Evolutionary conservation across 106 monocot species (phyloP), one percentile per base, ranked within the genome.

Genomic region (Dendrobium catenatum): DNA sequence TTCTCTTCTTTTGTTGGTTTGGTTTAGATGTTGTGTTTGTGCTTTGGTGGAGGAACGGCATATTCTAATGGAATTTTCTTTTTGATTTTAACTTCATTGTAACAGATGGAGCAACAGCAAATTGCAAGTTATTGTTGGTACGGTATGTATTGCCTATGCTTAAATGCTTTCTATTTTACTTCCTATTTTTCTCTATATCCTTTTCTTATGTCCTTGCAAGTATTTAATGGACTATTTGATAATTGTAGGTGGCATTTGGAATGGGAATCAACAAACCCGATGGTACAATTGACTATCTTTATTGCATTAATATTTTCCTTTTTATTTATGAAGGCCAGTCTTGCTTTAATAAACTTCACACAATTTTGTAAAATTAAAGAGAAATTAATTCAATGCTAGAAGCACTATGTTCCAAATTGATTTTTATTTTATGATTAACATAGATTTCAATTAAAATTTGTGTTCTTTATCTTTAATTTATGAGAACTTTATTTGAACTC

Each of bases 221-320:
- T 49, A 26, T 74, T 76, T 85, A 22, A 80, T 82, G 9, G 55
- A 46, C 48, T 76, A 47, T 51, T 82, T 54, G 68, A 59, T 67
- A 41, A 77, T 80, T 89, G 24, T 79, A 98, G 98, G 95, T 98
- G 74, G 98, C 98, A 78, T 98, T 98, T 90, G 98, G 98, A 40
- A 98, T 98, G 98, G 98, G 98, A 68, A 98, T 98, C 68, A 98
- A 98, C 83, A 98, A 98, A 48, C 98, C 98, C 81, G 98, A 98
- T 90, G 98, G 98, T 98, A 46, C 5, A 75, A 74, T 70, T 61
- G 20, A n/a, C 61, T 22, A 9, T 40, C 10, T 19, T n/a, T 48
- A n/a, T 51, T 31, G 15, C 70, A 9, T 68, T 68, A 10, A 31
- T 26, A 68, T 29, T 70, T 70, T 22, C 70, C 2, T 37, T 37